Base-by-base conservation (phyloP, 2,329 filamentous ascomycete genomes). In the Trichophyton equinum region DNA sequence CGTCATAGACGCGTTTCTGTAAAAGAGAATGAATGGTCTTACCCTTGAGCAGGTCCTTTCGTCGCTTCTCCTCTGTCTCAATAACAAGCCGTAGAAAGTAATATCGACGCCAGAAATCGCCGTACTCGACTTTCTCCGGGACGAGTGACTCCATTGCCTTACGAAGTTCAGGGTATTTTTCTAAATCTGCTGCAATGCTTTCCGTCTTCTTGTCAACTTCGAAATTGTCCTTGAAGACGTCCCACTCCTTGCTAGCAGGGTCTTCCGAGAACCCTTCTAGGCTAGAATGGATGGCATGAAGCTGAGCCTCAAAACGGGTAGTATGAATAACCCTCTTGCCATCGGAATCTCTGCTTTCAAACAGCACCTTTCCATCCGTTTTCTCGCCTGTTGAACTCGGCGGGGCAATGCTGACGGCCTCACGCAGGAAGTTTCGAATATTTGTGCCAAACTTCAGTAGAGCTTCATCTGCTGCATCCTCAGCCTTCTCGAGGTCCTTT, bases 401-500 rank as follows among this genome's bases (percentile, higher is more conserved):
- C 0, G 91, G 88, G 15, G 89, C 86, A 67, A 99, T 89, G 59
- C 83, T 90, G 61, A 99, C 88, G 58, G 94, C 94, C 66, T 99
- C 92, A 59, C 86, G 84, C 64, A 99, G 78, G 76, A 95, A 97
- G 74, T 92, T 88, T 42, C 89, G 83, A 57, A 99, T 85, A 68
- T 94, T 96, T 62, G 85, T 85, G 22, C 94, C 94, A 69, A 97
- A 96, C 66, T 89, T 89, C 66, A 97, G 78, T 8, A 99, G 82
- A 0, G 94, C 94, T 73, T 97, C 94, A 72, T 99, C 94, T 6
- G 94, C 94, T 3, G 92, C 92, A 70, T 97, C 92, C 74, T 99
- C 94, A 11, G 92, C 94, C 67, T 85, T 84, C 70, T 96, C 89
- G 20, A 97, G 85, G 62, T 96, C 90, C 70, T 89, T 94, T 62